Evolutionary conservation across 306 rosid species (phyloP).

Genomic region (Senna siamea): DNA sequence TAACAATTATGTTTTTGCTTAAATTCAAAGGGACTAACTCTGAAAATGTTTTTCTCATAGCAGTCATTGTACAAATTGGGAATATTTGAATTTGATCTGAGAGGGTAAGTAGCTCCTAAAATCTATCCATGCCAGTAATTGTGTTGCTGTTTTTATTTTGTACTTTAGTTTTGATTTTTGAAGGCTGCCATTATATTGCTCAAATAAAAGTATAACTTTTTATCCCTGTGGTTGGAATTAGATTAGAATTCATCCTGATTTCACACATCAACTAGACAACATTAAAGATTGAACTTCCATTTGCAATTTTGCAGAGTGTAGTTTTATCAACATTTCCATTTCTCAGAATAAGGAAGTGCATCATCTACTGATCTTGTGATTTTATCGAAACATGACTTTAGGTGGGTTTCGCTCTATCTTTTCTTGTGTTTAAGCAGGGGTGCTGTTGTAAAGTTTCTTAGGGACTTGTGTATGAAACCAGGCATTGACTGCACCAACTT

Average conservation of each 20-base stretch:
- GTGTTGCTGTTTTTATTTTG: too few relatives aligned
- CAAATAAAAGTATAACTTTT: not conserved
- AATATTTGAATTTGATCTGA: slow-evolving; percentile 62
- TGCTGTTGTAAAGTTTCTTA: slow-evolving; percentile 54
- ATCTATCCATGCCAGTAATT: not conserved
- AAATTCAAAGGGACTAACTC: slow-evolving; percentile 22
- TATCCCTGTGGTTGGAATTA: slow-evolving; percentile 27
- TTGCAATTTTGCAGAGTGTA: not conserved
- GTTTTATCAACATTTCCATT: slow-evolving; percentile 5
- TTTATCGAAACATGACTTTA: not conserved
- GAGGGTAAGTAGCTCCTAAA: slow-evolving; percentile 58
- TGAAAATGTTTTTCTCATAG: slow-evolving; percentile 32
- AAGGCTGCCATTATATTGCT: slow-evolving; percentile 21
- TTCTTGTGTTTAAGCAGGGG: slow-evolving; percentile 49
- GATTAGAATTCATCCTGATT: slow-evolving; percentile 17
- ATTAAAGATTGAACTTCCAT: not conserved
- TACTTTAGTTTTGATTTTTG: not conserved
- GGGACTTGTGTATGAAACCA: slow-evolving; percentile 60
- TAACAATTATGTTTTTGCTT: not conserved
- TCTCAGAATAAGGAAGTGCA: slow-evolving; percentile 8
- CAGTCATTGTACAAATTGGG: slow-evolving; percentile 74
- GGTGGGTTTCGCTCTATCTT: slow-evolving; percentile 22
- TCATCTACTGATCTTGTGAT: slow-evolving; percentile 24
- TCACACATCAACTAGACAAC: not conserved
- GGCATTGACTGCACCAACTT: slow-evolving; percentile 77